A percentile compares a stretch with the other conserved stretches of the same genome.
Evolutionary conservation across 208 protist genomes (phyloP).

Genomic region (Acanthamoeba quina): DNA sequence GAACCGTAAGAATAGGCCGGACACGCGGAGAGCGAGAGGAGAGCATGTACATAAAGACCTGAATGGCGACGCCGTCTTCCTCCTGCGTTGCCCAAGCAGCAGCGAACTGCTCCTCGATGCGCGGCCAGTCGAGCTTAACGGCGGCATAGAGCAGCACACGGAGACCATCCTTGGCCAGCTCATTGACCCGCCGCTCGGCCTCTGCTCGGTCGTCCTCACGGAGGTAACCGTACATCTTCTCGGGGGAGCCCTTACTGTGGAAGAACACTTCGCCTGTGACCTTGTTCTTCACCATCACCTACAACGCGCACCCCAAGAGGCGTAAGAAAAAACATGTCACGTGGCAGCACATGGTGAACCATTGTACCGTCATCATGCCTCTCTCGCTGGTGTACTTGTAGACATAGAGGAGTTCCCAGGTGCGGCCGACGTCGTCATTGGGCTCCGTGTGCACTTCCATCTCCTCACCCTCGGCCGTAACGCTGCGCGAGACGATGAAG

Average conservation of each 20-base stretch:
- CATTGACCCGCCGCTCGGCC: constrained; percentile 30
- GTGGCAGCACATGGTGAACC: not conserved
- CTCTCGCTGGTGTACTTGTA: constrained; percentile 76
- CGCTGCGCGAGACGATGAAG: constrained; percentile 57
- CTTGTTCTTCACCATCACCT: constrained; percentile 71
- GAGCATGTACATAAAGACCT: constrained; percentile 33
- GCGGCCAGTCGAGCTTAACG: constrained; percentile 65
- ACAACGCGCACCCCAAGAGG: not conserved
- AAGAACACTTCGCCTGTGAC: constrained; percentile 58
- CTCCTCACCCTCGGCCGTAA: constrained; percentile 70
- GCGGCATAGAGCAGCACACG: constrained; percentile 65
- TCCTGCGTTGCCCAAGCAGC: constrained; percentile 59
- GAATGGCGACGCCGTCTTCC: constrained; percentile 67
- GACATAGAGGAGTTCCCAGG: constrained; percentile 65
- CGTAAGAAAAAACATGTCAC: not conserved
- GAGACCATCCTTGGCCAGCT: constrained; percentile 63
- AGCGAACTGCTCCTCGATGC: constrained; percentile 38
- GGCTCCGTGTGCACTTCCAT: constrained; percentile 59
- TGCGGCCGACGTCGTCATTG: constrained; percentile 15
- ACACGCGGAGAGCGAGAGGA: not conserved
- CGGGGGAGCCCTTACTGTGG: constrained; percentile 74
- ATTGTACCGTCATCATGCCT: constrained; percentile 75
- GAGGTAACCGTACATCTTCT: constrained; percentile 63
- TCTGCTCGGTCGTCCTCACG: constrained; percentile 44
- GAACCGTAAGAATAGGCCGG: not conserved